Base-by-base conservation (phyloP, 805 yeast genomes). In the Huiozyma naganishii region DNA sequence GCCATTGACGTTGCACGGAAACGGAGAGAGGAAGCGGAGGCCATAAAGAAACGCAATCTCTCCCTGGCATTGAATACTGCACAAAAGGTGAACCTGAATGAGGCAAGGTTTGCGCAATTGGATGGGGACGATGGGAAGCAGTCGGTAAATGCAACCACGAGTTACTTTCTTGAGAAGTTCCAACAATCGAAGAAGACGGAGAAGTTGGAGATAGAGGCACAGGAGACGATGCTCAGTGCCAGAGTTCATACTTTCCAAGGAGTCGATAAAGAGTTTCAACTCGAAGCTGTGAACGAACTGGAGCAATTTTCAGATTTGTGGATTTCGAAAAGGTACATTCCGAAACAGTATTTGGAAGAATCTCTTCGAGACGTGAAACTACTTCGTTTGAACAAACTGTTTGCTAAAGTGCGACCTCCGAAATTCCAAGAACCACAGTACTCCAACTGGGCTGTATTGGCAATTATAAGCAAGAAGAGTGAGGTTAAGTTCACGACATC, bases 381-480 rank as follows among this genome's bases (percentile, higher is more conserved):
- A 0, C 61, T 84, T 39, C 66, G 83, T 36, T 58, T 85, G 2
- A 72, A 73, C 7, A 77, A 79, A 50, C 58, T 83, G 2, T 70
- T 76, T 51, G 81, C 86, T 1, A 77, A 79, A 49, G 77, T 88
- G 1, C 50, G 59, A 29, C 81, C 92, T 2, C 92, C 95, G 0
- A 67, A 74, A 17, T 88, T 74, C 55, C 57, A 63, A 6, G 83
- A 83, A 39, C 95, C 95, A 0, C 63, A 65, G 32, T 80, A 80
- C 53, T 63, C 81, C 3, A 88, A 89, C 56, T 88, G 87, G 83
- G 80, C 80, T n/a, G 72, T 79, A 1, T 54, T 81, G n/a, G 97
- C 95, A 1, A 69, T 84, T 2, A 67, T 89, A 0, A 65, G 77
- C 5, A 54, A 58, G 17, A 87, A 87, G 54, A 66, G 78, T 5